A percentile compares a stretch with the other conserved stretches of the same genome.
Evolutionary conservation across 768 basidiomycete species (phyloP).

Genomic region (Rhodosporidiobolus odoratus): DNA sequence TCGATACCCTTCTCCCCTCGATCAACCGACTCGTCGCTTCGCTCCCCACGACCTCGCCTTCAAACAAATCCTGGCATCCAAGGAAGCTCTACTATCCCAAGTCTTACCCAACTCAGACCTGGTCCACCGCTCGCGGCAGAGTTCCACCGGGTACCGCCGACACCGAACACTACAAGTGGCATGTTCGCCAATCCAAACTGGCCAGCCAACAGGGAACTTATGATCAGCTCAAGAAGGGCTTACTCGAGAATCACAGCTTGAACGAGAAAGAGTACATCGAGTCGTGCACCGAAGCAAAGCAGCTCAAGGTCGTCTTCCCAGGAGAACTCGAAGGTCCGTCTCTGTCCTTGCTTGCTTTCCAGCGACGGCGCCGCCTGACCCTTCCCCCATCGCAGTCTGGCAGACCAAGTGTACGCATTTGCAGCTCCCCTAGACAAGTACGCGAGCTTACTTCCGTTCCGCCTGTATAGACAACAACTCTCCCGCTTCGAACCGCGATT

Average conservation of each 20-base stretch:
- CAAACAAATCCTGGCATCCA: background rate
- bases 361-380: background rate
- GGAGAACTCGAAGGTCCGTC: conserved; percentile 42
- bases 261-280: conserved; percentile 47
- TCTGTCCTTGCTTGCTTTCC: conserved; percentile 29
- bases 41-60: background rate
- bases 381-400: conserved; percentile 14
- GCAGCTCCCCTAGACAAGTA: background rate
- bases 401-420: conserved; percentile 11
- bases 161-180: conserved; percentile 7
- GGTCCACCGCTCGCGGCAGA: background rate
- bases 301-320: conserved; percentile 40
- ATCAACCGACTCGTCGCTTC: background rate
- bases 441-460: background rate
- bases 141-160: background rate
- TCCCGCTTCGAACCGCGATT: conserved; percentile 42
- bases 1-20: background rate
- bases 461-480: conserved; percentile 43
- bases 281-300: conserved; percentile 39
- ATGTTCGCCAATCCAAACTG: conserved; percentile 11
- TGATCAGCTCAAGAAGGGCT: conserved; percentile 19
- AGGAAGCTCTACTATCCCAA: background rate
- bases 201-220: background rate
- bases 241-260: conserved; percentile 33
- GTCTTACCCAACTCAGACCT: background rate